These are phyloP conservation scores for Pseudogymnoascus sp. DNA, from an alignment of 2,329 filamentous ascomycete genomes.

Conservation along the genomic window DNA sequence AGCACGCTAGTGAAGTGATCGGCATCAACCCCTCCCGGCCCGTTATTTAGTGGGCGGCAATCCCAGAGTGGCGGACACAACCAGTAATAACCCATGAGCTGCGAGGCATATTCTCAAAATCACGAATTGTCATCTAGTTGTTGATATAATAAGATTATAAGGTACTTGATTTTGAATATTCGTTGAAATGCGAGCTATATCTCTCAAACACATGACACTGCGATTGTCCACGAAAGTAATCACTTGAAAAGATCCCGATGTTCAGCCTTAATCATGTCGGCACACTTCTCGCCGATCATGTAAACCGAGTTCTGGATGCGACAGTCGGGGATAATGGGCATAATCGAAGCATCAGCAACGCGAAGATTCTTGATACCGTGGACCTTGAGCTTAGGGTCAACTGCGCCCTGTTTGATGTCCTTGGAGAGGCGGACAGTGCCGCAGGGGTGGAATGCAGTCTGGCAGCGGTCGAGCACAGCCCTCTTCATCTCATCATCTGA, in stretches of 20 bases:
- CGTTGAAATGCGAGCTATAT: too few species aligned
- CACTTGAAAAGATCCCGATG: too few species aligned
- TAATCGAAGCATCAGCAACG: conserved; percentile 45
- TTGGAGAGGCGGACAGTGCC: conserved; percentile 47
- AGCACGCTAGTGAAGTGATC: background rate
- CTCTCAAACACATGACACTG: too few species aligned
- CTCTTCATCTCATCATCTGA: conserved; percentile 49
- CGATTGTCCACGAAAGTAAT: too few species aligned
- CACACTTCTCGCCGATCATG: conserved; percentile 51
- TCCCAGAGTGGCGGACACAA: too few species aligned
- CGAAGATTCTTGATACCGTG: conserved; percentile 44
- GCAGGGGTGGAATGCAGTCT: conserved; percentile 52
- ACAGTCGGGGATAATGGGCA: conserved; percentile 45
- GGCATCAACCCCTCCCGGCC: background rate
- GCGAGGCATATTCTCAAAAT: too few species aligned
- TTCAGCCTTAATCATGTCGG: too few species aligned
- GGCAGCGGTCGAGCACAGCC: conserved; percentile 47
- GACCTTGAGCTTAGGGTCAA: conserved; percentile 41
- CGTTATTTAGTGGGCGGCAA: too few species aligned
- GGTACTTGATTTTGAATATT: too few species aligned
- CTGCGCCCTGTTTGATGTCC: conserved; percentile 41
- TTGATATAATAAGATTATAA: too few species aligned
- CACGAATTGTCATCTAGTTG: too few species aligned
- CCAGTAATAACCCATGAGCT: too few species aligned
- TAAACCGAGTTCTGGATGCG: conserved; percentile 53